Evolutionary conservation across 2,329 filamentous ascomycete species (phyloP), one percentile per base, ranked within the genome.

Genomic region (Xylaria hypoxylon): DNA sequence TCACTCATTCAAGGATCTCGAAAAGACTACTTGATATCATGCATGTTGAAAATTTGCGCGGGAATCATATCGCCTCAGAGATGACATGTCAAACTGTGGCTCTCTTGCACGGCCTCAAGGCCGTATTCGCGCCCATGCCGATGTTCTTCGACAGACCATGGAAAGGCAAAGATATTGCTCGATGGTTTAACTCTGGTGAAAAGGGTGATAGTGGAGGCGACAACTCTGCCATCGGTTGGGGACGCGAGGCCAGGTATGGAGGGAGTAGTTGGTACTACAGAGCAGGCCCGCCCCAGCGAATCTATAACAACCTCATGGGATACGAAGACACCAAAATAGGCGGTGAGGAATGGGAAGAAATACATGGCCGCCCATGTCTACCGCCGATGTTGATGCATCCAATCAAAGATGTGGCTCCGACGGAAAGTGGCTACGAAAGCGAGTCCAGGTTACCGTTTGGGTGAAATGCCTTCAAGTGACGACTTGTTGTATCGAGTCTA

Each of bases 141-240:
- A 87, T 94, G 52, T 94, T 89, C 78, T 92, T 93, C 74, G 92
- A 95, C 78, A 87, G 91, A 67, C 86, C 90, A 56, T 94, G 91
- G 91, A 79, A 80, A 33, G 82, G 84, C 2, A 77, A 80, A 33
- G 84, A 84, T 65, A 76, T 89, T 31, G 82, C 83, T 33, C 83
- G 81, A 68, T 89, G 84, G 83, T 89, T 89, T 78, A 89, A 90
- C 68, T 84, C 85, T 8, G 87, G 87, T 0, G 81, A 82, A 6
- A 83, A 82, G 7, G 86, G 86, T 7, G 83, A 85, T 67, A 83
- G 81, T 42, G 87, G 87, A 58, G 83, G 85, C 19, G 79, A 82
- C 28, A 85, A 84, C 59, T 87, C 84, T 64, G 83, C 87, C 44
- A 87, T 87, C 80, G 86, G 86, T 26, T 87, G 85, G 86, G 86